Conservation (phyloP, 2,329 filamentous ascomycete genomes). For the Whalleya microplaca region DNA sequence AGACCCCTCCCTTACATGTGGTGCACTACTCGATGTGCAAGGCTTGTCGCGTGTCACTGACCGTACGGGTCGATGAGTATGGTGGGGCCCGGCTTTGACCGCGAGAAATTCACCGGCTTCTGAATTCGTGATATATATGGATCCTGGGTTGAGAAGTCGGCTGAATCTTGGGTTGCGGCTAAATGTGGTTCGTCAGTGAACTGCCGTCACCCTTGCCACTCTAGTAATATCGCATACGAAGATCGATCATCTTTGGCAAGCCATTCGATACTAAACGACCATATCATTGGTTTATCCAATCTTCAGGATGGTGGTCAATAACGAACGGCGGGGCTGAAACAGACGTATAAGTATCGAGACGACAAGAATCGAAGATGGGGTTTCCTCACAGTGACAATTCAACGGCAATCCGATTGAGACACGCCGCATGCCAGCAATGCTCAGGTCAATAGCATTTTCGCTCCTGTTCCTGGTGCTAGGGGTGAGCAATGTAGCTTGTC, state of each 20-base stretch:
- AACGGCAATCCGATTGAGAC: not conserved
- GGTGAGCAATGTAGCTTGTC: slow-evolving; percentile 8
- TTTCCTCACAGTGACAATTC: not conserved
- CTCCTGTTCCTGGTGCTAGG: slow-evolving; percentile 1
- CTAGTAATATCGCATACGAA: slow-evolving; percentile 19
- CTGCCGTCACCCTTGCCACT: slow-evolving; percentile 13
- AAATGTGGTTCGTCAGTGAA: slow-evolving; percentile 14
- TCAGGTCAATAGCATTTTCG: slow-evolving; percentile 3
- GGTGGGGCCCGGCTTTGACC: not conserved
- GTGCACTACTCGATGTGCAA: no score
- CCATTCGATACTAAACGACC: slow-evolving; percentile 1
- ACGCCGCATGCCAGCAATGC: not conserved
- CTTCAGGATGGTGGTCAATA: slow-evolving; percentile 5
- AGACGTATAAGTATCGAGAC: not conserved
- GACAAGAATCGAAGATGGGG: not conserved
- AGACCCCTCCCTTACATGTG: not conserved
- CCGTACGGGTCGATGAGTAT: not conserved
- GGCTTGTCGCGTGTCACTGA: not conserved
- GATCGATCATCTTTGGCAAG: not conserved
- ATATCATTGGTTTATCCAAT: slow-evolving; percentile 12
- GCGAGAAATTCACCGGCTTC: slow-evolving; percentile 1
- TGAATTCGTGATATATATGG: not conserved
- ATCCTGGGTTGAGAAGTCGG: slow-evolving; percentile 6
- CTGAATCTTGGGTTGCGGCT: slow-evolving; percentile 18
- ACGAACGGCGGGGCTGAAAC: not conserved